phyloP scores from a whole-genome alignment of 2,329 filamentous ascomycete genomes.

The Shiraia bambusicola region DNA sequence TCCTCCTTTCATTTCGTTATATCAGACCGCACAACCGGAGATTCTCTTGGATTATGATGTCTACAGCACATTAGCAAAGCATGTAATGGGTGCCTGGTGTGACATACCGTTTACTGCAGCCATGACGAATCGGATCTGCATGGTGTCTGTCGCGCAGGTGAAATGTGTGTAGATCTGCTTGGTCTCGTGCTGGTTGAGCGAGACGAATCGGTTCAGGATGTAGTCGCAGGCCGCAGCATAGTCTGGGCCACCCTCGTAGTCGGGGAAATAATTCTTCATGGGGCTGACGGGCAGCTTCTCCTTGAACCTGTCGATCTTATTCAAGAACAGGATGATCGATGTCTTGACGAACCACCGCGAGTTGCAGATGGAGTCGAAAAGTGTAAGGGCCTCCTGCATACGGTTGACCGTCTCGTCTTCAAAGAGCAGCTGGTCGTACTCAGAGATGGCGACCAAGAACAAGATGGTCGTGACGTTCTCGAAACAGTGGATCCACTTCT shows the following conservation, averaged over 20 bases:
- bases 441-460: slow-evolving; percentile 94
- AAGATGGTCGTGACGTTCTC: slow-evolving; percentile 97
- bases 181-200: slow-evolving; percentile 96
- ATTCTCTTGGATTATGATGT: slow-evolving; percentile 99
- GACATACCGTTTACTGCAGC: slow-evolving; percentile 93
- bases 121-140: slow-evolving; percentile 99
- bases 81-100: background rate
- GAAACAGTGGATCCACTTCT: slow-evolving; percentile 99
- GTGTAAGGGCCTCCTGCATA: slow-evolving; percentile 71
- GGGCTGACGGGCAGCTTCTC: slow-evolving; percentile 72
- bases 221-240: slow-evolving; percentile 97
- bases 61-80: slow-evolving; percentile 57
- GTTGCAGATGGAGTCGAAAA: slow-evolving; percentile 74
- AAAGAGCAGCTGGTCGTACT: slow-evolving; percentile 94
- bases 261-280: slow-evolving; percentile 76
- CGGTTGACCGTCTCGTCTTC: slow-evolving; percentile 87
- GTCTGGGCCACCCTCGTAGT: slow-evolving; percentile 85
- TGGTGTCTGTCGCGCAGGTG: slow-evolving; percentile 97
- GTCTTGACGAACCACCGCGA: slow-evolving; percentile 73
- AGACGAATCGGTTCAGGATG: slow-evolving; percentile 97
- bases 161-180: slow-evolving; percentile 99
- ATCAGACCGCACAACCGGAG: slow-evolving; percentile 95
- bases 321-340: slow-evolving; percentile 71
- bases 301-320: slow-evolving; percentile 76
- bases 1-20: slow-evolving; percentile 54